Percentiles rank a stretch among this genome's conserved stretches.
phyloP scores from a whole-genome alignment of 129 eudicot genomes.

The Deinandra increscens region DNA sequence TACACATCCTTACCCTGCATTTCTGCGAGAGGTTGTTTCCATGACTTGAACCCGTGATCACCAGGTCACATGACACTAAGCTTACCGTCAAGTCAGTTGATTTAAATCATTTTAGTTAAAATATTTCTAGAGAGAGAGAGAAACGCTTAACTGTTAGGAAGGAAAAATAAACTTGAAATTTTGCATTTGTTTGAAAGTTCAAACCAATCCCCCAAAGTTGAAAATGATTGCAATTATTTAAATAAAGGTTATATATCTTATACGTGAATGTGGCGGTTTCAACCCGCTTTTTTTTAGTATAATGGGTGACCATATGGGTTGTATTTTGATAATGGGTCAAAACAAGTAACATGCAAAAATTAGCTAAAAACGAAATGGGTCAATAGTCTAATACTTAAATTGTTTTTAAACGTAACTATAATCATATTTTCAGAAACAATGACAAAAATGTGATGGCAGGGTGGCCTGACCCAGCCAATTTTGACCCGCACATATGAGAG shows the following conservation, averaged over 20 bases:
- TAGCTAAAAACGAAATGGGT: background rate
- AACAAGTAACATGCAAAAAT: background rate
- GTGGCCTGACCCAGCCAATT: background rate
- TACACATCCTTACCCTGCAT: no score
- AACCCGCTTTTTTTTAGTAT: background rate
- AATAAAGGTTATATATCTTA: background rate
- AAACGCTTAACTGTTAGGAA: background rate
- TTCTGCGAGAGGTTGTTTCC: no score
- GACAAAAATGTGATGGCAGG: background rate
- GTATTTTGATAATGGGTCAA: background rate
- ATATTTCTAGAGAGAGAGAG: background rate
- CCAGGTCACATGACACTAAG: no score
- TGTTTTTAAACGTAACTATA: background rate
- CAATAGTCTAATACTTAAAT: background rate
- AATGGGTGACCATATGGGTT: background rate
- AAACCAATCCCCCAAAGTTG: no score
- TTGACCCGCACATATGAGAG: background rate
- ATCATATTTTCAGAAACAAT: background rate
- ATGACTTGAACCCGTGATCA: no score
- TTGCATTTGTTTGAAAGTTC: background rate
- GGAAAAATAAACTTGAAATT: background rate
- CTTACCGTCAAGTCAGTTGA: no score
- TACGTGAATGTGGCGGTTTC: background rate
- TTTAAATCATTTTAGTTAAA: background rate
- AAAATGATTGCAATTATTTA: background rate